Evolutionary conservation across 257 asterid species (phyloP), one percentile per base, ranked within the genome.

Genomic region (Apocynum venetum): DNA sequence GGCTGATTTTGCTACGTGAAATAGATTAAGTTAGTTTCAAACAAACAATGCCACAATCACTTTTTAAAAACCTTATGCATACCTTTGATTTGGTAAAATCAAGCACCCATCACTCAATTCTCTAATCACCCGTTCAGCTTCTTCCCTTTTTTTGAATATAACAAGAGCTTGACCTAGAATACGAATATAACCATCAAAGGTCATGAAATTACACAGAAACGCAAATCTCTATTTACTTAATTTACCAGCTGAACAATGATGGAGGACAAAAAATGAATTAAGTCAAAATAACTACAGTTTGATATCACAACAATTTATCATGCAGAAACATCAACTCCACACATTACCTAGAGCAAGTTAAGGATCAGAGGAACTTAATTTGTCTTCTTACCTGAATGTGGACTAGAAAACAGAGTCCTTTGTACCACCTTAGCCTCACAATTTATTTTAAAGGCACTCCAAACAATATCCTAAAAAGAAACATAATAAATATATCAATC

Each of bases 161-260:
- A 81, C 89, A 48, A 95, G 78, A 73, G 98, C 98, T 88, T 85
- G 92, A 81, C 98, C 98, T 95, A 84, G 73, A 80, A 81, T 77
- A 80, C 56, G 65, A 56, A 77, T 25, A 52, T 56, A 72, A 36
- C 8, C 31, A 57, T 36, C 77, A 73, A 49, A 13, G 17, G 13
- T 36, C 76, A 53, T 73, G 38, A 73, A 73, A 25, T 72, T 35
- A 72, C 40, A 72, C 61, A 48, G 68, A 8, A 75, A 67, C 51
- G 77, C 65, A 73, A 75, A 72, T 9, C 73, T 46, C 4, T 8
- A 5, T 17, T 40, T 41, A 8, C 6, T 66, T 13, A 17, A 15
- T 64, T 35, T 64, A 12, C n/a, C 69, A 64, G 47, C 51, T 41
- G 20, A 43, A 68, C 7, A 13, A 3, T 20, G 49, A 20, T 15